Evolutionary conservation across 2,329 filamentous ascomycete genomes (phyloP), one percentile per base, ranked within the genome.

Genomic region (Knoxdaviesia proteae): DNA sequence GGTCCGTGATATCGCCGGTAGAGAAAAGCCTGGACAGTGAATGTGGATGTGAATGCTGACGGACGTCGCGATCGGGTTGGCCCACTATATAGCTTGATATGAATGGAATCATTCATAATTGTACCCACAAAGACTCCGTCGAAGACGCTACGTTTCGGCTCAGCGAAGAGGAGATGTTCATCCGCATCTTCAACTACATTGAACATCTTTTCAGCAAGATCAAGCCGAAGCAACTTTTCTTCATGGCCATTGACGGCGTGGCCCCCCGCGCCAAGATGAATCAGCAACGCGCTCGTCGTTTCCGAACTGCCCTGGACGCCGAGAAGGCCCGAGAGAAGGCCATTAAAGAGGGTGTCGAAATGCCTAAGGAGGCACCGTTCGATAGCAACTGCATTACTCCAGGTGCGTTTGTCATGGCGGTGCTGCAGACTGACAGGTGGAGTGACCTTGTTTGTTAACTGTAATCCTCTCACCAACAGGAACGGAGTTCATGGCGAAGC

Each of bases 71-170:
- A 20, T 20, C 20, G 2, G 20, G 20, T 20, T 20, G 20, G 20
- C 53, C 53, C 47, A 53, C 51, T 46, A 36, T 43, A 31, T 57
- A 80, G 75, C 69, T 92, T 52, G 84, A 92, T 56, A 98, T 98
- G 90, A 98, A 98, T 62, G 90, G 90, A 51, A 98, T 98, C 59
- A 98, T 98, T 54, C 88, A 98, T 62, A 98, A 98, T 61, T 98
- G 90, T 61, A 98, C 90, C 44, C 90, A 98, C 64, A 94, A 90
- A 56, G 88, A 98, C 62, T 80, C 84, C 30, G 62, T 61, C 43
- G 87, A 92, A 56, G 87, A 88, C 56, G 77, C 86, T 4, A 84
- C 84, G 1, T 92, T 92, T 54, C 84, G 90, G 44, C 78, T 96
- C 62, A 88, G 80, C 45, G 92, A 98, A 59, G 88, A 98, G 59